Evolutionary conservation across 139 green algal species (phyloP).

Genomic region (Closterium sp.): DNA sequence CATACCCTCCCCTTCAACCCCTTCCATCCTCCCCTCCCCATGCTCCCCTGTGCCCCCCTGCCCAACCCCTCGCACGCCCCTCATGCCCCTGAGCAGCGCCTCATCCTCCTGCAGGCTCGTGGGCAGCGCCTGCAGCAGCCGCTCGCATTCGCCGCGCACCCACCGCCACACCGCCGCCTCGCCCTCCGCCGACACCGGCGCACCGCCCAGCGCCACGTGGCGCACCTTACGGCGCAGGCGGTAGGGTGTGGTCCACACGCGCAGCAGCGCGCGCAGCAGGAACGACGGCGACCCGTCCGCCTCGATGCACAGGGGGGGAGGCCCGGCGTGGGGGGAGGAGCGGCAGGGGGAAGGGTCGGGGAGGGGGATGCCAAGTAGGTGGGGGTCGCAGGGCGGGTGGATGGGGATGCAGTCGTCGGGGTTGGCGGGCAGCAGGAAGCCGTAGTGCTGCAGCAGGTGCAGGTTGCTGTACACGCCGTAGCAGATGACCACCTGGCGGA

Average conservation of each 20-base stretch:
- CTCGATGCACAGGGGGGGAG: neutral
- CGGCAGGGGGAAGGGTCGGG: no score
- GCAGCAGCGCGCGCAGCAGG: slow-evolving; percentile 15
- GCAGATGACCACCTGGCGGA: slow-evolving; percentile 74
- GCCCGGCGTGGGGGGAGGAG: no score
- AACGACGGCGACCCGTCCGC: slow-evolving; percentile 33
- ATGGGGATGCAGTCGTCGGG: slow-evolving; percentile 35
- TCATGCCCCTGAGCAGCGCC: neutral
- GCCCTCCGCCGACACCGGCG: neutral
- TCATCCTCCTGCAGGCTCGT: slow-evolving; percentile 22
- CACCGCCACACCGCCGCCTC: slow-evolving; percentile 8
- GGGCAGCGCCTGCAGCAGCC: slow-evolving; percentile 12
- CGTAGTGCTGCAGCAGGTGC: slow-evolving; percentile 82
- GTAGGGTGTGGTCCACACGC: neutral
- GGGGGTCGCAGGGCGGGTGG: no score
- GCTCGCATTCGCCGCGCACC: neutral
- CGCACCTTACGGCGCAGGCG: slow-evolving; percentile 9
- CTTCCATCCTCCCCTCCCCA: neutral
- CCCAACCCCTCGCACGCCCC: neutral
- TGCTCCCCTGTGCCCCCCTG: neutral
- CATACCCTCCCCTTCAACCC: neutral
- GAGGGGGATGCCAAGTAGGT: no score
- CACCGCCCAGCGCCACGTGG: slow-evolving; percentile 10
- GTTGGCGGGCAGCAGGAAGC: slow-evolving; percentile 70
- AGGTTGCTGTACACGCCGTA: slow-evolving; percentile 86